These are phyloP conservation scores for Mucor piriformis DNA, from an alignment of 371 early-diverging fungal species.

Conservation along the genomic window DNA sequence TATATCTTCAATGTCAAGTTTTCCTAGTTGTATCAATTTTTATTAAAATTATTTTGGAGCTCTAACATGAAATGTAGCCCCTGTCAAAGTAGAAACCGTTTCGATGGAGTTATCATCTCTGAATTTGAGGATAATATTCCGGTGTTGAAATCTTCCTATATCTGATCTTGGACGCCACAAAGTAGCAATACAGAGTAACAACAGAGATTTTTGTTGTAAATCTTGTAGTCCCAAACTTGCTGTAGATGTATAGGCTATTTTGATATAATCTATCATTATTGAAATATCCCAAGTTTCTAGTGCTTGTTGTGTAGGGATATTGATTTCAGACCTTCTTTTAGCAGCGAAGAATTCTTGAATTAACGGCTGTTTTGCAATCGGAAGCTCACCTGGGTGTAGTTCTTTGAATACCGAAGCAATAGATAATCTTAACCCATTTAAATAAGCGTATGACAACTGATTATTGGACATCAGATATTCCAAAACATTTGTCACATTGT, in stretches of 20 bases:
- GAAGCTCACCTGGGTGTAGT: background rate
- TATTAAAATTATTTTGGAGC: conserved; percentile 23
- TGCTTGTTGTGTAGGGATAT: background rate
- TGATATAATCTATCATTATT: conserved; percentile 2
- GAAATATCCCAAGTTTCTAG: conserved; percentile 13
- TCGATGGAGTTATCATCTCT: background rate
- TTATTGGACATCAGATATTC: background rate
- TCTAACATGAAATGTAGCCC: background rate
- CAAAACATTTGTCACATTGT: background rate
- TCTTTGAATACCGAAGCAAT: conserved; percentile 10
- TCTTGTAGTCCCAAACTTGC: background rate
- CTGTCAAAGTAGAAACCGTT: too few species aligned
- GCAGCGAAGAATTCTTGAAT: conserved; percentile 9
- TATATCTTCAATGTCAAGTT: background rate
- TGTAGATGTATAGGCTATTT: background rate
- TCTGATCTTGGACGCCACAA: conserved; percentile 29
- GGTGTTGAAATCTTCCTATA: conserved; percentile 17
- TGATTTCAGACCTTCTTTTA: background rate
- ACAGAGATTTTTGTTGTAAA: conserved; percentile 22
- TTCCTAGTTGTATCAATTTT: background rate
- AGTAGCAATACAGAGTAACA: conserved; percentile 12
- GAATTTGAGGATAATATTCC: conserved; percentile 6
- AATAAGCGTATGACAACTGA: background rate
- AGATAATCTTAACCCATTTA: conserved; percentile 9
- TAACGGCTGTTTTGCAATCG: background rate